A percentile compares a stretch with the other conserved stretches of the same genome.
These are phyloP conservation scores for Trifolium dubium DNA, from an alignment of 306 rosid species.

Conservation along the genomic window DNA sequence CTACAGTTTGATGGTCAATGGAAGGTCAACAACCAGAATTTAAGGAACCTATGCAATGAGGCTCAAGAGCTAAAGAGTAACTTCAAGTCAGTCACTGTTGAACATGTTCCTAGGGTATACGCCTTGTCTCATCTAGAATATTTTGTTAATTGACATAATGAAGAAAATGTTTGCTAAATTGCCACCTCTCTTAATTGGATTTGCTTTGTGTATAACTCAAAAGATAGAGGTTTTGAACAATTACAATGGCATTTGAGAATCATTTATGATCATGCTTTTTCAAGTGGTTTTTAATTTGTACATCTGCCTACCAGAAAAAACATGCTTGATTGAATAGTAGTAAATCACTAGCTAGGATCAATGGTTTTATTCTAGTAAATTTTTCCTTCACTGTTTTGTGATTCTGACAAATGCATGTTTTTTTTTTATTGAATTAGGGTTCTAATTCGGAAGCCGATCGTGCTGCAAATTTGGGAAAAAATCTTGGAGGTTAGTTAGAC, in stretches of 20 bases:
- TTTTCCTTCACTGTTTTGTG: neutral
- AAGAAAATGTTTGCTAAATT: neutral
- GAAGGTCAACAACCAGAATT: neutral
- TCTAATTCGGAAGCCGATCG: slow-evolving; percentile 72
- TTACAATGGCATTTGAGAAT: neutral
- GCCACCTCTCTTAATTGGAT: neutral
- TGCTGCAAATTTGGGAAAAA: slow-evolving; percentile 68
- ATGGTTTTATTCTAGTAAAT: neutral
- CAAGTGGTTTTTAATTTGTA: neutral
- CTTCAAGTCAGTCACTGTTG: neutral
- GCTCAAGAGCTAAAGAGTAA: neutral
- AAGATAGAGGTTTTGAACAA: neutral
- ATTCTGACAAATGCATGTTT: slow-evolving; percentile 14
- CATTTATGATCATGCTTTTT: neutral
- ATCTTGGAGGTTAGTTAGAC: slow-evolving; percentile 69
- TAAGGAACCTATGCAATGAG: neutral
- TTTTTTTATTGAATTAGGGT: slow-evolving; percentile 53
- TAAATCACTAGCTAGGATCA: neutral
- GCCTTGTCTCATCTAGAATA: neutral
- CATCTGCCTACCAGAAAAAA: neutral
- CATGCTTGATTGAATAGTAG: neutral
- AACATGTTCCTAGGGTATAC: slow-evolving; percentile 13
- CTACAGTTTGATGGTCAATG: neutral
- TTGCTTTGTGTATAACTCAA: neutral
- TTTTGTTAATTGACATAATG: neutral